These are phyloP conservation scores for Sporothrix brunneoviolacea DNA, from an alignment of 2,329 filamentous ascomycete genomes.

Conservation along the genomic window DNA sequence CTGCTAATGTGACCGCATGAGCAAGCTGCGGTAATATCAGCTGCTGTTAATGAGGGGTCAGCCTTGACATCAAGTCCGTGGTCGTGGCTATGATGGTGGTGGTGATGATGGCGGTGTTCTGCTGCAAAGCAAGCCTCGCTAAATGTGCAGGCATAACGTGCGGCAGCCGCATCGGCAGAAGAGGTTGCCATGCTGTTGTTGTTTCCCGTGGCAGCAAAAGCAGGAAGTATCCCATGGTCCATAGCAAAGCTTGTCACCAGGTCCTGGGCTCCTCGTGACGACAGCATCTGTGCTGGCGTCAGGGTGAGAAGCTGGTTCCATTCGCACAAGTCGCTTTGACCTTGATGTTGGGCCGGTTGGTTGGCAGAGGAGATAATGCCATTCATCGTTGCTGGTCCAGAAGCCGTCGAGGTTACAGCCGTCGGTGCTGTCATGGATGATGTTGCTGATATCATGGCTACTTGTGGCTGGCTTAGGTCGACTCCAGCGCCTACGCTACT, in stretches of 20 bases:
- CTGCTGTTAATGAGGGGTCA: background rate
- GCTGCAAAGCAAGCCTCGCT: background rate
- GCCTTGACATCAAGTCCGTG: background rate
- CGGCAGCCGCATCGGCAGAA: no score
- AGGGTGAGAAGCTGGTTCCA: conserved; percentile 4
- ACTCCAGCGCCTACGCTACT: background rate
- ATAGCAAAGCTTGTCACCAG: background rate
- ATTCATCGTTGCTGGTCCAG: background rate
- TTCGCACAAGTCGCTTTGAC: background rate
- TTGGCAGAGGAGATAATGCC: background rate
- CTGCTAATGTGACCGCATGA: background rate
- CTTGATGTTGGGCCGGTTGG: background rate
- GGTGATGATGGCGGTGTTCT: conserved; percentile 6
- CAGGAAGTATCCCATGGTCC: background rate
- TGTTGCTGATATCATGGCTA: background rate
- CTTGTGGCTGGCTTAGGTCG: background rate
- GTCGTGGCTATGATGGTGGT: conserved; percentile 1
- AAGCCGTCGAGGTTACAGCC: background rate
- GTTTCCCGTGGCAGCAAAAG: background rate
- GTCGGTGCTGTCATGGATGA: background rate
- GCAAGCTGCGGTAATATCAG: background rate
- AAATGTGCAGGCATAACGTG: background rate
- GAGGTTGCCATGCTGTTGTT: background rate
- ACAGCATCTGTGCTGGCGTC: background rate
- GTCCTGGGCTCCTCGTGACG: background rate